These are phyloP conservation scores for Leccinum olivaceopallidum DNA, from an alignment of 768 basidiomycete species.

Conservation along the genomic window DNA sequence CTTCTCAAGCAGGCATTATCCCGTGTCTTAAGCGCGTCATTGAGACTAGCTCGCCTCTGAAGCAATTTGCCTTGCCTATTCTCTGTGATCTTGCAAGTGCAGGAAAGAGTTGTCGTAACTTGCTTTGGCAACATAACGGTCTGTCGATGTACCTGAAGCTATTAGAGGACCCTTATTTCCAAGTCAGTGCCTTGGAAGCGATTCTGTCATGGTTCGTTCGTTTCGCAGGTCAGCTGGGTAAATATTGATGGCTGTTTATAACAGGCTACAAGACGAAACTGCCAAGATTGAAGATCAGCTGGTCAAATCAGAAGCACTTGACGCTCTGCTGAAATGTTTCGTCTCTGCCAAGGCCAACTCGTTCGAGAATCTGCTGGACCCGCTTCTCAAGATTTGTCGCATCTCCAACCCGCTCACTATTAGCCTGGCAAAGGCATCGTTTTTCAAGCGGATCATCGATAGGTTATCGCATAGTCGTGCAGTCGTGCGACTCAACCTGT, in stretches of 20 bases:
- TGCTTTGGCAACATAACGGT: conserved; percentile 96
- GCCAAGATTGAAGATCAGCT: conserved; percentile 91
- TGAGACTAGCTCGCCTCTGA: conserved; percentile 85
- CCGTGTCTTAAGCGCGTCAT: conserved; percentile 90
- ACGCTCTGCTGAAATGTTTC: conserved; percentile 76
- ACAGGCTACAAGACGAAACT: conserved; percentile 93
- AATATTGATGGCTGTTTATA: conserved; percentile 3
- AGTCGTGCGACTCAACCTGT: conserved; percentile 85
- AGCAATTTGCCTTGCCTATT: conserved; percentile 96
- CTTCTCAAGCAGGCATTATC: conserved; percentile 93
- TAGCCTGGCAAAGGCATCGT: conserved; percentile 74
- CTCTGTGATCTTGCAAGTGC: conserved; percentile 95
- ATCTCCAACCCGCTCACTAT: conserved; percentile 74
- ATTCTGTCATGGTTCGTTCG: conserved; percentile 78
- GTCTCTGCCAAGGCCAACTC: conserved; percentile 83
- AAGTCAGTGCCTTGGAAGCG: conserved; percentile 89
- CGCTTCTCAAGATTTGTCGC: conserved; percentile 89
- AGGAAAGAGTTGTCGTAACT: conserved; percentile 85
- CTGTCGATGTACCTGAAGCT: conserved; percentile 76
- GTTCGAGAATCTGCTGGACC: conserved; percentile 90
- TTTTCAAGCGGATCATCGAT: conserved; percentile 88
- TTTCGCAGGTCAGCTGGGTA: not conserved
- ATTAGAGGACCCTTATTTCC: conserved; percentile 86
- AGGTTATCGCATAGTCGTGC: conserved; percentile 73
- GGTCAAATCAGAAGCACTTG: conserved; percentile 61